Evolutionary conservation across 2,329 filamentous ascomycete species (phyloP).

Genomic region (Trichoderma koningiopsis): DNA sequence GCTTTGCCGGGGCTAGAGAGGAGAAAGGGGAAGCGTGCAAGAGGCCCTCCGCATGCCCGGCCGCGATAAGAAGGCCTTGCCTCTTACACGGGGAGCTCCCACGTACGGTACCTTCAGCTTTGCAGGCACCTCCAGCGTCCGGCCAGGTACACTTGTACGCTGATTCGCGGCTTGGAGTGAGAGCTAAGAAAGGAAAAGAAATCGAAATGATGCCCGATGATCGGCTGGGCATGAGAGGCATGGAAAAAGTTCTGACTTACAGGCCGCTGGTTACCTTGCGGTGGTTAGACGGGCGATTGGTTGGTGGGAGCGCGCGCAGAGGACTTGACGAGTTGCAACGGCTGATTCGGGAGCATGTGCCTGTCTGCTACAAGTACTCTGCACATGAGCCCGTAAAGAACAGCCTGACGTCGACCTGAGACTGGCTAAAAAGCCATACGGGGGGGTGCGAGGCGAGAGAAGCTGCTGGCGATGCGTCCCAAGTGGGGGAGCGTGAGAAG

Average conservation of each 20-base stretch:
- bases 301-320: neutral
- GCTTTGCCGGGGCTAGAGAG: conserved; percentile 10
- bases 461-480: neutral
- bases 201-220: neutral
- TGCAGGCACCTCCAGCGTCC: neutral
- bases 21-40: conserved; percentile 6
- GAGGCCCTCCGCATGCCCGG: conserved; percentile 23
- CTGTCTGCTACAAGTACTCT: conserved; percentile 6
- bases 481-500: conserved; percentile 14
- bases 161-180: neutral
- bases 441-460: conserved; percentile 7
- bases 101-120: conserved; percentile 6
- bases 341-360: conserved; percentile 21
- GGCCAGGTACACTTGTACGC: conserved; percentile 11
- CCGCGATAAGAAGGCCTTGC: conserved; percentile 19
- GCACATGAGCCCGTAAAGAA: conserved; percentile 1
- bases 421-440: neutral
- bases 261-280: neutral
- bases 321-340: conserved; percentile 4
- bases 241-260: conserved; percentile 8
- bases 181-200: neutral
- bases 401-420: neutral
- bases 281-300: neutral
- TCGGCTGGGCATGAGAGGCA: neutral
- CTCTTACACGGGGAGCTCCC: conserved; percentile 1